These are phyloP conservation scores for Tylopilus sp. DNA, from an alignment of 768 basidiomycete species.

Conservation along the genomic window DNA sequence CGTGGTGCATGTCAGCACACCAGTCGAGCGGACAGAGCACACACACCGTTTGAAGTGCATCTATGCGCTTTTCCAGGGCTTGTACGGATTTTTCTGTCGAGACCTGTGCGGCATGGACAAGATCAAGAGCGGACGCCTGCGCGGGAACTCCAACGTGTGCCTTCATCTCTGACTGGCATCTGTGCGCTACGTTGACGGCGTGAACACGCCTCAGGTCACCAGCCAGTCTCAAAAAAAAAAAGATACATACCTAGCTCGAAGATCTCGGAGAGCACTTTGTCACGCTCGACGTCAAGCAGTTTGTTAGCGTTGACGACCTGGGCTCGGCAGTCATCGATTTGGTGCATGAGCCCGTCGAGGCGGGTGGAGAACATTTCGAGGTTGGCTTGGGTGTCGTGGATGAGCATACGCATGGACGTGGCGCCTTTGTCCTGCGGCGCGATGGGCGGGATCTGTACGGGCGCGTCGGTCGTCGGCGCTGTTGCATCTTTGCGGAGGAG, in stretches of 20 bases:
- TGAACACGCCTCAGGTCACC: conserved; percentile 1
- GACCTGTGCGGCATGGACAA: conserved; percentile 37
- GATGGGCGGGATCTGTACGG: neutral
- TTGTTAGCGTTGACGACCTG: conserved; percentile 53
- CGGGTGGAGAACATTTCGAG: conserved; percentile 63
- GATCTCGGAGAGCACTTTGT: conserved; percentile 52
- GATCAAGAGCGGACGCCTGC: conserved; percentile 41
- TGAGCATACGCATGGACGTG: conserved; percentile 66
- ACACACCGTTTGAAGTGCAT: conserved; percentile 51
- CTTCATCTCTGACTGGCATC: conserved; percentile 60
- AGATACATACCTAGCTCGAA: conserved; percentile 10
- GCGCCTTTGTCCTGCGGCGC: conserved; percentile 52
- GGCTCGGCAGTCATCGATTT: conserved; percentile 48
- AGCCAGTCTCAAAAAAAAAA: no score
- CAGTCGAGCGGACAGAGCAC: neutral
- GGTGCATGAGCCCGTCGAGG: conserved; percentile 48
- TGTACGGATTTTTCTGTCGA: conserved; percentile 40
- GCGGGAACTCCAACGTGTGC: conserved; percentile 55
- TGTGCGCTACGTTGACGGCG: conserved; percentile 44
- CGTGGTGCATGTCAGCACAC: conserved; percentile 26
- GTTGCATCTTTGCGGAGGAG: conserved; percentile 3
- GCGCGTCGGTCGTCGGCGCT: neutral
- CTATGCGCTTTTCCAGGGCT: conserved; percentile 51
- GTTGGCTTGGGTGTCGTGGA: conserved; percentile 71
- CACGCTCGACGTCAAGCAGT: conserved; percentile 58